phyloP scores from a whole-genome alignment of 2,329 filamentous ascomycete species.

The Diaporthe sp. region DNA sequence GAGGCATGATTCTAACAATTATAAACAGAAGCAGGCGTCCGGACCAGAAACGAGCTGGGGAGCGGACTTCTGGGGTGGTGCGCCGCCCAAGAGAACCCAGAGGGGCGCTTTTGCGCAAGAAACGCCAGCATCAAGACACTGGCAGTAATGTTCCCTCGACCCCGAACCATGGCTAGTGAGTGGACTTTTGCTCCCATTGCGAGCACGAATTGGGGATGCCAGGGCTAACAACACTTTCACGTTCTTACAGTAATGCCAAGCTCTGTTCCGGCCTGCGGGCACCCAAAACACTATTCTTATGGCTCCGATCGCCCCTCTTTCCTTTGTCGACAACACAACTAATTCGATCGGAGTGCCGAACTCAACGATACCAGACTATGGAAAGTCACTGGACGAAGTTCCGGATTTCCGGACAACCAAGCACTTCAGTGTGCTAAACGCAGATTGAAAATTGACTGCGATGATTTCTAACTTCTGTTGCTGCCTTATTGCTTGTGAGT shows the following conservation, averaged over 20 bases:
- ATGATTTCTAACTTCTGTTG: not conserved
- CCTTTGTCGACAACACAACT: not conserved
- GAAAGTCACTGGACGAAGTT: not conserved
- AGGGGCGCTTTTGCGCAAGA: not conserved
- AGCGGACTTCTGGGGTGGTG: conserved; percentile 10
- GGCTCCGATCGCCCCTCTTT: not conserved
- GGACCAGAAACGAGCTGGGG: not conserved
- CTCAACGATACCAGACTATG: not conserved
- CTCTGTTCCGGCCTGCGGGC: not conserved
- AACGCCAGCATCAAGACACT: conserved; percentile 9
- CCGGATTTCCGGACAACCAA: not conserved
- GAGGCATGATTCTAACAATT: not conserved
- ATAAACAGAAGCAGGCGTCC: not conserved
- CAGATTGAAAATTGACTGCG: not conserved
- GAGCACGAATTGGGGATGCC: not conserved
- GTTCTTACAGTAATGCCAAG: not conserved
- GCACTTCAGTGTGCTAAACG: conserved; percentile 8
- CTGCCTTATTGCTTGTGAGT: not conserved
- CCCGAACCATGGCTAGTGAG: not conserved
- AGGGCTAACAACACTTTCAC: not conserved
- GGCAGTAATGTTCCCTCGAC: not conserved
- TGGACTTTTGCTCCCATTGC: not conserved
- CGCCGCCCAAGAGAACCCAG: conserved; percentile 5
- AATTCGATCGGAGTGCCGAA: conserved; percentile 6
- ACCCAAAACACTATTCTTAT: not conserved